These are phyloP conservation scores for Cystobasidium ongulense DNA, from an alignment of 768 basidiomycete species.

Conservation along the genomic window DNA sequence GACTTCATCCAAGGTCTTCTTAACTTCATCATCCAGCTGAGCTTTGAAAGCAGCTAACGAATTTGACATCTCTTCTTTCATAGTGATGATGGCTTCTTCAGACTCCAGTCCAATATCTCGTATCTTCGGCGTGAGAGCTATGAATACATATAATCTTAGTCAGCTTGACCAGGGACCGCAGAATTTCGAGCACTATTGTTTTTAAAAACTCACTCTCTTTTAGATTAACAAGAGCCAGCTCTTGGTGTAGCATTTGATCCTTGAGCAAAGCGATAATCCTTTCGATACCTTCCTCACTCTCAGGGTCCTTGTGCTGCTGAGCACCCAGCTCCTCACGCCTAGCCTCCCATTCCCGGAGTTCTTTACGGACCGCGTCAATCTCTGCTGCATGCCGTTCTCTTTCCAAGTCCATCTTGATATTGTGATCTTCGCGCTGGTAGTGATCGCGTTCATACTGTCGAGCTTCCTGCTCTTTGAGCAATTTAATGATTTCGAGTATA, in stretches of 20 bases:
- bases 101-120: not conserved
- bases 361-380: constrained; percentile 3
- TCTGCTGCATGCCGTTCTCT: not conserved
- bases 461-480: not conserved
- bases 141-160: too few relatives aligned
- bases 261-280: constrained; percentile 22
- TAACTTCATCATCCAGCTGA: constrained; percentile 26
- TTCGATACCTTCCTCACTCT: constrained; percentile 18
- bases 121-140: constrained; percentile 22
- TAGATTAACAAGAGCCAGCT: not conserved
- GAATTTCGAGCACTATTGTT: not conserved
- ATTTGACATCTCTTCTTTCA: constrained; percentile 11
- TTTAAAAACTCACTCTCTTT: constrained; percentile 8
- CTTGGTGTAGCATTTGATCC: constrained; percentile 22
- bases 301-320: not conserved
- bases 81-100: constrained; percentile 17
- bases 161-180: not conserved
- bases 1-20: constrained; percentile 27
- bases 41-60: constrained; percentile 7
- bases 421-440: not conserved
- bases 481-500: constrained; percentile 20
- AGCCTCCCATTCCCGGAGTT: constrained; percentile 19
- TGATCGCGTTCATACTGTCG: not conserved
- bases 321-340: constrained; percentile 14
- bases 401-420: not conserved